Evolutionary conservation across 2,329 filamentous ascomycete species (phyloP).

Genomic region (Alternaria metachromatica): DNA sequence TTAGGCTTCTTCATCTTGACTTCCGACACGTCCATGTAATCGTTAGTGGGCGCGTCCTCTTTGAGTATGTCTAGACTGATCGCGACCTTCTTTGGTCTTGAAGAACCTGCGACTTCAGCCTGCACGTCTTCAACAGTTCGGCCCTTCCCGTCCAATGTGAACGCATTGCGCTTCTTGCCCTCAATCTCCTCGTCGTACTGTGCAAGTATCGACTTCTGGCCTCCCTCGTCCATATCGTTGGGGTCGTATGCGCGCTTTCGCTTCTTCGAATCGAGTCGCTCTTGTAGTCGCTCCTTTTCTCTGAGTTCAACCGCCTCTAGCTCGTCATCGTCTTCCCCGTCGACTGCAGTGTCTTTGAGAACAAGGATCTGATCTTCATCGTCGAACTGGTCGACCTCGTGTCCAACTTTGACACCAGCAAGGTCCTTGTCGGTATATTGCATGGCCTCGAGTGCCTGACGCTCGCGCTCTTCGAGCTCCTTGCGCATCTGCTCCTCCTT

Average conservation of each 20-base stretch:
- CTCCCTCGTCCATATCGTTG: slow-evolving; percentile 71
- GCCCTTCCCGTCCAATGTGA: slow-evolving; percentile 83
- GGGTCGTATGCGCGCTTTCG: slow-evolving; percentile 89
- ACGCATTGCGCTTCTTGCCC: slow-evolving; percentile 86
- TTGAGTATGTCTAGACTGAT: slow-evolving; percentile 77
- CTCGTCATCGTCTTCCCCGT: slow-evolving; percentile 86
- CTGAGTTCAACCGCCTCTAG: slow-evolving; percentile 77
- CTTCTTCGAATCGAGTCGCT: slow-evolving; percentile 86
- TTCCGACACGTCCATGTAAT: slow-evolving; percentile 86
- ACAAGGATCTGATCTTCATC: slow-evolving; percentile 90
- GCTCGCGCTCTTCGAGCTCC: slow-evolving; percentile 75
- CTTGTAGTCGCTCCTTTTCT: slow-evolving; percentile 74
- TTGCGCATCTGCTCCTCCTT: slow-evolving; percentile 72
- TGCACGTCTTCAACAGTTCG: slow-evolving; percentile 67
- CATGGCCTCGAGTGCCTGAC: slow-evolving; percentile 65
- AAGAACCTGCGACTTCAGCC: slow-evolving; percentile 61
- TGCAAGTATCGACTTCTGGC: slow-evolving; percentile 72
- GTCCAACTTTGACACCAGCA: slow-evolving; percentile 88
- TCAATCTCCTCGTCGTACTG: slow-evolving; percentile 97
- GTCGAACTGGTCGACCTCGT: slow-evolving; percentile 81
- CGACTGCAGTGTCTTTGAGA: slow-evolving; percentile 88
- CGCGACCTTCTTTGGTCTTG: slow-evolving; percentile 68
- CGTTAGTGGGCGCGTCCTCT: slow-evolving; percentile 74
- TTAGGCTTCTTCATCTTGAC: slow-evolving; percentile 80
- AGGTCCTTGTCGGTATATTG: slow-evolving; percentile 88